Evolutionary conservation across 257 asterid species (phyloP).

Genomic region (Nicotiana benthamiana): DNA sequence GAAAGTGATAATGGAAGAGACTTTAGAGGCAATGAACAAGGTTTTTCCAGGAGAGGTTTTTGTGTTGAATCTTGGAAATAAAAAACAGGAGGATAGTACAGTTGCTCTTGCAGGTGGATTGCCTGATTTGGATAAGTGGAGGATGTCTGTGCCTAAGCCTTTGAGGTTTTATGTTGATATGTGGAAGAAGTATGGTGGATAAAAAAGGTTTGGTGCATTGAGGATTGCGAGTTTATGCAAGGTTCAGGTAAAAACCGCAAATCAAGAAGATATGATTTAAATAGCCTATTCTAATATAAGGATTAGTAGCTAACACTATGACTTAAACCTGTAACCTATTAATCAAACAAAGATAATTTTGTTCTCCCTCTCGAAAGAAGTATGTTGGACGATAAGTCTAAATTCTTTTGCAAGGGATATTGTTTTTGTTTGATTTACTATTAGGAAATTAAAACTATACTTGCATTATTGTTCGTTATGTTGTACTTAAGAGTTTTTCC

Average conservation of each 20-base stretch:
- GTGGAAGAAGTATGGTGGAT: constrained; percentile 41
- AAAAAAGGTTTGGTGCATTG: no score
- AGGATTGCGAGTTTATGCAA: no score
- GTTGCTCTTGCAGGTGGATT: constrained; percentile 62
- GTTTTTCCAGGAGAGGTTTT: constrained; percentile 37
- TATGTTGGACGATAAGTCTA: constrained; percentile 5
- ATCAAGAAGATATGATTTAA: no score
- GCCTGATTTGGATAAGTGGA: constrained; percentile 59
- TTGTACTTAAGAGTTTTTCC: no score
- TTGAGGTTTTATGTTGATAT: constrained; percentile 56
- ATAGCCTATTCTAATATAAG: no score
- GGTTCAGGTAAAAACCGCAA: fast-evolving
- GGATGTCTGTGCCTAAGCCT: constrained; percentile 39
- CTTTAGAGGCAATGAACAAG: constrained; percentile 49
- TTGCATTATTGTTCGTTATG: no score
- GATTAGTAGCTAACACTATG: no score
- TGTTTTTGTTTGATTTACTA: background rate
- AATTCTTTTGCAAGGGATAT: background rate
- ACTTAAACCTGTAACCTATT: no score
- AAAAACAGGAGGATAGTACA: constrained; percentile 58
- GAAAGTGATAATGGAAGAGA: constrained; percentile 59
- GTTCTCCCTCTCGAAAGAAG: constrained; percentile 20
- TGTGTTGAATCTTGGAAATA: constrained; percentile 45
- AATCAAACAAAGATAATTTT: no score
- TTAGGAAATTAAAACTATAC: no score